Evolutionary conservation across 768 basidiomycete species (phyloP).

Genomic region (Lenzites betulinus): DNA sequence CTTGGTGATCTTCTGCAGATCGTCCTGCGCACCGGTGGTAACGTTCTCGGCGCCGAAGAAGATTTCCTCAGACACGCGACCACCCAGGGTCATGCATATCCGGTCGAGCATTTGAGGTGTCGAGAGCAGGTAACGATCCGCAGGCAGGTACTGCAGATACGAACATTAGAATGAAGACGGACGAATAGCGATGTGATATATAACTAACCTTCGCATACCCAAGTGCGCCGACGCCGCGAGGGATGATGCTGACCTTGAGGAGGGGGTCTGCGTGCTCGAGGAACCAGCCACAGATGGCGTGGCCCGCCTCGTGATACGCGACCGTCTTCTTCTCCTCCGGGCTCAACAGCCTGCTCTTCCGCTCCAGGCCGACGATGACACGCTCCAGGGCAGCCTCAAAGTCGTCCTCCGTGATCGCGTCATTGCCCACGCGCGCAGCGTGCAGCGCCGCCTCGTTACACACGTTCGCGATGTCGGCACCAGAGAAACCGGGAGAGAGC

Average conservation of each 20-base stretch:
- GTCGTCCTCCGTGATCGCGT: constrained; percentile 77
- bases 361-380: constrained; percentile 95
- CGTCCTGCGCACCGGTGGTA: constrained; percentile 98
- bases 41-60: constrained; percentile 92
- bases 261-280: constrained; percentile 96
- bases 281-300: constrained; percentile 98
- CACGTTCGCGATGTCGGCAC: constrained; percentile 98
- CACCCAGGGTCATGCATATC: constrained; percentile 98
- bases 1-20: constrained; percentile 95
- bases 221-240: constrained; percentile 91
- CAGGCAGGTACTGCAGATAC: constrained; percentile 78
- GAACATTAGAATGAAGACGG: neutral
- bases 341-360: constrained; percentile 91
- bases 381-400: constrained; percentile 98
- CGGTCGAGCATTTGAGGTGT: constrained; percentile 93
- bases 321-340: constrained; percentile 98
- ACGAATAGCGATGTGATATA: neutral
- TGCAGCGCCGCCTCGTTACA: constrained; percentile 97
- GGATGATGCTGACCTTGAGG: constrained; percentile 98
- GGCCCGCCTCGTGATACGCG: constrained; percentile 98
- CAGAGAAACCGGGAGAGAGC: constrained; percentile 96
- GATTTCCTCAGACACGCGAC: constrained; percentile 97
- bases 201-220: constrained; percentile 87
- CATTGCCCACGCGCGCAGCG: constrained; percentile 83
- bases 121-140: constrained; percentile 93